phyloP scores from a whole-genome alignment of 2,329 filamentous ascomycete species.

The Nothomitra cinnamomea region DNA sequence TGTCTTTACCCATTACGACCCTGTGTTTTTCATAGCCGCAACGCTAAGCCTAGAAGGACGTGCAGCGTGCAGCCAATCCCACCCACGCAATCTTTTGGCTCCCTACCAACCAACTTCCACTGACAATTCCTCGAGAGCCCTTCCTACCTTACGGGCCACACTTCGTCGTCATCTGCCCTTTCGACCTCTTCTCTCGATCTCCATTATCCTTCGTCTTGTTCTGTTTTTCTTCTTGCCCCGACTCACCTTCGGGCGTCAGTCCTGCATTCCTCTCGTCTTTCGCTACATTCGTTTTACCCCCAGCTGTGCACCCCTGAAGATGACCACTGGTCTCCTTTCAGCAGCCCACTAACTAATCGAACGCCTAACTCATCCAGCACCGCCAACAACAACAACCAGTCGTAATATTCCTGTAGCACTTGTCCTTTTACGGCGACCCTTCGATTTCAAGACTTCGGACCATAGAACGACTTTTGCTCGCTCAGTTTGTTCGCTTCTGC shows the following conservation, averaged over 20 bases:
- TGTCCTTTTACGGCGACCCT: neutral
- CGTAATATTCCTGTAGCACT: neutral
- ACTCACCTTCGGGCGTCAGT: neutral
- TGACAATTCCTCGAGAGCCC: neutral
- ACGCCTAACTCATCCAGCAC: neutral
- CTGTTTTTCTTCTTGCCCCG: conserved; percentile 1
- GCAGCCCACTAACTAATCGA: neutral
- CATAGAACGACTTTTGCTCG: neutral
- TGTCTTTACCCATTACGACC: too few species aligned
- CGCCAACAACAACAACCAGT: neutral
- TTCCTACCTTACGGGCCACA: neutral
- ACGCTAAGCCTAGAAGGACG: neutral
- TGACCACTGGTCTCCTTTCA: conserved; percentile 1
- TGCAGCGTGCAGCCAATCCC: neutral
- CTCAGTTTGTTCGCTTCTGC: conserved; percentile 1
- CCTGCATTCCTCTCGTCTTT: neutral
- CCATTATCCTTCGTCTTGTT: neutral
- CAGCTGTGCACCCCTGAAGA: neutral
- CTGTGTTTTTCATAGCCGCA: conserved; percentile 1
- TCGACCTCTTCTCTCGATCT: neutral
- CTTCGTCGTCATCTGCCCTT: neutral
- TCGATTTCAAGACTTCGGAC: neutral
- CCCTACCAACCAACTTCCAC: neutral
- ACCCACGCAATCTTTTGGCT: neutral
- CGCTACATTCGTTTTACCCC: conserved; percentile 1